phyloP scores from a whole-genome alignment of 257 asterid genomes.

The Solanum pennellii region DNA sequence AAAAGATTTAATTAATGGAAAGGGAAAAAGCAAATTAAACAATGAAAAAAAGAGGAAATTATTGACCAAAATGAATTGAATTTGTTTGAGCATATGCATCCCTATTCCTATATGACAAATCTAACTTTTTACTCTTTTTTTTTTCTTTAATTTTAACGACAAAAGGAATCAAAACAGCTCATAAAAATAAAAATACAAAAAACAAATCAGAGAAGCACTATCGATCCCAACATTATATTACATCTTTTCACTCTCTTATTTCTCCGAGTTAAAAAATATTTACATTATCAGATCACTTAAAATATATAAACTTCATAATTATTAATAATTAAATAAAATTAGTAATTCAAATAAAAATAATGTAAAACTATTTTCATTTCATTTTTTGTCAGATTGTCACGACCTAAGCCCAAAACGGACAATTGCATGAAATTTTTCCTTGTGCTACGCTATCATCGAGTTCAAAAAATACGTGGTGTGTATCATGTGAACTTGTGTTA shows the following conservation, averaged over 20 bases:
- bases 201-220: neutral
- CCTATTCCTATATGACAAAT: conserved; percentile 2
- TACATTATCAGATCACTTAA: fast-evolving
- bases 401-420: neutral
- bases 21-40: neutral
- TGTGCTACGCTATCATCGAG: neutral
- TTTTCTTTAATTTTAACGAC: neutral
- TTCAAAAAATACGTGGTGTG: neutral
- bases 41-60: neutral
- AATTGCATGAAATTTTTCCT: neutral
- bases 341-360: neutral
- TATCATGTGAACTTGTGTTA: neutral
- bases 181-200: neutral
- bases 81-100: neutral
- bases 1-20: neutral
- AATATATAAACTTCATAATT: neutral
- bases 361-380: neutral
- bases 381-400: neutral
- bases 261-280: too few species aligned
- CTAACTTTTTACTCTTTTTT: neutral
- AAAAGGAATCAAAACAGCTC: neutral
- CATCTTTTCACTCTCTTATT: neutral
- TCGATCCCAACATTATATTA: neutral
- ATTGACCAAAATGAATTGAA: neutral
- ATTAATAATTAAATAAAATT: neutral